These are phyloP conservation scores for Atkinsonella texensis DNA, from an alignment of 2,329 filamentous ascomycete genomes.

Conservation along the genomic window DNA sequence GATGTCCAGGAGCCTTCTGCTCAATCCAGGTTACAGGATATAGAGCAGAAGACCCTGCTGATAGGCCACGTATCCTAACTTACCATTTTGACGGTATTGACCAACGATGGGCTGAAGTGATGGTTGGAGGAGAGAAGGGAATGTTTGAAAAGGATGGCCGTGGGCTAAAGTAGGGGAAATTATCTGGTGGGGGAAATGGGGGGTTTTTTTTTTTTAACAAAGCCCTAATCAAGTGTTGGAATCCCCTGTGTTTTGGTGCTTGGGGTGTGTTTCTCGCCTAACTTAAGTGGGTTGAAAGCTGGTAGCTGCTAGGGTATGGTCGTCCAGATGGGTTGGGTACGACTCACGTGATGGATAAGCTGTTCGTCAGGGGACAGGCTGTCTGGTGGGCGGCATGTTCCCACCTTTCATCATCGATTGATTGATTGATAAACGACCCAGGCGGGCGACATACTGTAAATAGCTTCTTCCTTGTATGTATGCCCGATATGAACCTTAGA, in stretches of 20 bases:
- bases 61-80: constrained; percentile 36
- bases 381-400: background rate
- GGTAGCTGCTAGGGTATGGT: background rate
- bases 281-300: constrained; percentile 3
- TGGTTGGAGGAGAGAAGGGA: constrained; percentile 22
- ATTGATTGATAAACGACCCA: too few relatives aligned
- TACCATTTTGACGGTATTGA: constrained; percentile 56
- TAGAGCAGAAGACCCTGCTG: constrained; percentile 7
- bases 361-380: background rate
- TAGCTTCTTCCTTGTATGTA: too few relatives aligned
- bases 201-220: constrained; percentile 20
- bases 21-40: background rate
- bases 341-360: constrained; percentile 21
- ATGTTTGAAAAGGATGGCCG: constrained; percentile 4
- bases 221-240: constrained; percentile 25
- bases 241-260: constrained; percentile 7
- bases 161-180: constrained; percentile 12
- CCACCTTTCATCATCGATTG: background rate
- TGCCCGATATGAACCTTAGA: too few relatives aligned
- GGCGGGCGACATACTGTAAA: too few relatives aligned
- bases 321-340: constrained; percentile 25
- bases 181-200: constrained; percentile 26
- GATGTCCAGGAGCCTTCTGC: background rate
- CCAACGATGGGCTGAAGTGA: constrained; percentile 25
- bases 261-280: constrained; percentile 9